These are phyloP conservation scores for Teratosphaeria zuluensis DNA, from an alignment of 2,329 filamentous ascomycete genomes.

Conservation along the genomic window DNA sequence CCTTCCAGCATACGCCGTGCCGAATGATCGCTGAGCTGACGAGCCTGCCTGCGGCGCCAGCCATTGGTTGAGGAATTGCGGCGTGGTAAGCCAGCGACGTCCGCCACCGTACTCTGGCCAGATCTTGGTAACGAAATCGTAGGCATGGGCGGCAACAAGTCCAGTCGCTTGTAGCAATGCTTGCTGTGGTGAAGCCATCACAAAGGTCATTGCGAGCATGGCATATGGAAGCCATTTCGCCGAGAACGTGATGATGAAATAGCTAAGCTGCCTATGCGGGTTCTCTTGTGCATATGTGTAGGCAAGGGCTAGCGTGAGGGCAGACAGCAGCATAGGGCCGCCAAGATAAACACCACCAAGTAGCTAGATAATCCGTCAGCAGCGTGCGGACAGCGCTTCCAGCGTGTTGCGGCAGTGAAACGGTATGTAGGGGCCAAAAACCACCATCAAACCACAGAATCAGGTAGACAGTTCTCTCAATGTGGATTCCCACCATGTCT, in stretches of 20 bases:
- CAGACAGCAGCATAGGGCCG: constrained; percentile 40
- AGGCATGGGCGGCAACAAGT: constrained; percentile 78
- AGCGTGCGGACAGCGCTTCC: neutral
- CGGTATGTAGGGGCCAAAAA: constrained; percentile 57
- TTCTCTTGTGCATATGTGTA: constrained; percentile 86
- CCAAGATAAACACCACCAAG: constrained; percentile 40
- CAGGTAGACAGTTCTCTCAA: constrained; percentile 46
- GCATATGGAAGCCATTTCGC: constrained; percentile 72
- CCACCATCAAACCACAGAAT: constrained; percentile 44
- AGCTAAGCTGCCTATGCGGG: constrained; percentile 62
- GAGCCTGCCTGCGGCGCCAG: constrained; percentile 43
- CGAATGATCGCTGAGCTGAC: constrained; percentile 44
- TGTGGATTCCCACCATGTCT: constrained; percentile 43
- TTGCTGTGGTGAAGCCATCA: constrained; percentile 51
- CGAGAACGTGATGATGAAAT: constrained; percentile 76
- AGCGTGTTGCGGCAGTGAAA: neutral
- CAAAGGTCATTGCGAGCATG: constrained; percentile 64
- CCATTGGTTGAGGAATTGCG: constrained; percentile 58
- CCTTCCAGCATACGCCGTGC: constrained; percentile 47
- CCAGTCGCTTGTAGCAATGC: constrained; percentile 62
- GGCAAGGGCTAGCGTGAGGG: constrained; percentile 66
- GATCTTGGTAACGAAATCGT: constrained; percentile 78
- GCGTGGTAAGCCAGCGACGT: constrained; percentile 64
- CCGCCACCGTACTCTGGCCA: constrained; percentile 87
- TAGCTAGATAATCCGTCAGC: constrained; percentile 16